phyloP scores from a whole-genome alignment of 805 yeast species.

The Saccharomycopsis selenospora region DNA sequence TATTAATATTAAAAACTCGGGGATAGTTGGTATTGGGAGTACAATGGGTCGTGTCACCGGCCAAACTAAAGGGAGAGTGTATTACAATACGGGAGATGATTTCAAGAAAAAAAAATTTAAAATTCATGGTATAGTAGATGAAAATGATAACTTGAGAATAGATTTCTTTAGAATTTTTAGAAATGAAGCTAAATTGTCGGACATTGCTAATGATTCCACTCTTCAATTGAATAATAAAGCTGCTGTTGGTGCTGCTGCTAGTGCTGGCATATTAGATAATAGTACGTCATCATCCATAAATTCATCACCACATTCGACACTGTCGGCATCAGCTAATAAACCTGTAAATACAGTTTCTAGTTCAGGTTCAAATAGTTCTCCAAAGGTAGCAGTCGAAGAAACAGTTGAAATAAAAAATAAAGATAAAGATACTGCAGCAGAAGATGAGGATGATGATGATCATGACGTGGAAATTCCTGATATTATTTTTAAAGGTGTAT shows the following conservation, averaged over 20 bases:
- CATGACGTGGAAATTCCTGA: constrained; percentile 40
- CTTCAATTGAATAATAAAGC: neutral
- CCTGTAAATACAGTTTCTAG: neutral
- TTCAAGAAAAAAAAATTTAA: constrained; percentile 41
- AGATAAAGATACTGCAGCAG: constrained; percentile 15
- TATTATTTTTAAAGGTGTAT: constrained; percentile 42
- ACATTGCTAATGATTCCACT: neutral
- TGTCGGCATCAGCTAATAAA: neutral
- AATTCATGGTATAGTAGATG: constrained; percentile 42
- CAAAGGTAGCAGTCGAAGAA: neutral
- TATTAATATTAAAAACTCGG: constrained; percentile 40
- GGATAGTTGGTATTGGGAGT: constrained; percentile 47
- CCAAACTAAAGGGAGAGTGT: constrained; percentile 40
- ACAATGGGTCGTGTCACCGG: constrained; percentile 54
- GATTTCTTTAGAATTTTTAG: constrained; percentile 43
- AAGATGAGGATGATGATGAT: constrained; percentile 28
- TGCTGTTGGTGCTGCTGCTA: neutral
- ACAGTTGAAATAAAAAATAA: constrained; percentile 1
- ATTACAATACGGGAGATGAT: constrained; percentile 42
- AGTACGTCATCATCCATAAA: neutral
- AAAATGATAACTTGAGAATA: constrained; percentile 38
- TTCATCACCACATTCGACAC: neutral
- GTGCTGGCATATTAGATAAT: neutral
- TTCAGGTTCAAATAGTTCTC: neutral
- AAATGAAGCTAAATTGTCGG: constrained; percentile 6